These are phyloP conservation scores for Neophaeococcomyces mojaviensis DNA, from an alignment of 2,329 filamentous ascomycete genomes.

Conservation along the genomic window DNA sequence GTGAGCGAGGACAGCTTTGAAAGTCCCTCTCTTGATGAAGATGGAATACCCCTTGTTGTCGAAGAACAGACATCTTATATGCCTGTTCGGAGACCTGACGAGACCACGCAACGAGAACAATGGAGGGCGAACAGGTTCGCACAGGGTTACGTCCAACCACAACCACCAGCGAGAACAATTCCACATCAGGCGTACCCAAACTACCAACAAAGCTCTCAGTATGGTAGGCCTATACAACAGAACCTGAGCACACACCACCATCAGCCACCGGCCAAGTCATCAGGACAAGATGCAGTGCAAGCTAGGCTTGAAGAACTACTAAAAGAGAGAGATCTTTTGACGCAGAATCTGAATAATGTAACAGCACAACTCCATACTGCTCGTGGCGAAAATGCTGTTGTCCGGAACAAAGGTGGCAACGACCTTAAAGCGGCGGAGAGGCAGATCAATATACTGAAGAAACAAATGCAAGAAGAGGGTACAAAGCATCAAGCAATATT, in stretches of 20 bases:
- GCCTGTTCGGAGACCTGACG: slow-evolving; percentile 10
- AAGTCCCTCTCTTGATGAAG: slow-evolving; percentile 36
- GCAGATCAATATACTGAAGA: slow-evolving; percentile 45
- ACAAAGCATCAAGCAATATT: slow-evolving; percentile 49
- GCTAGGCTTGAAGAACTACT: slow-evolving; percentile 20
- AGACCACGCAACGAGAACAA: slow-evolving; percentile 21
- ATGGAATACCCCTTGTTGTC: slow-evolving; percentile 21
- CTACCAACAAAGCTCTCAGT: slow-evolving; percentile 6
- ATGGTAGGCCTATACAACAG: background rate
- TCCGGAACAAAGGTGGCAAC: slow-evolving; percentile 51
- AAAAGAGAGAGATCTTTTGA: slow-evolving; percentile 33
- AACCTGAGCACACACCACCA: background rate
- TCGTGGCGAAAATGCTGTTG: slow-evolving; percentile 55
- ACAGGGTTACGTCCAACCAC: slow-evolving; percentile 9
- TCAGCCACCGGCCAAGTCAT: background rate
- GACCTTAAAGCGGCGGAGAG: slow-evolving; percentile 47
- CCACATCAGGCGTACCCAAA: slow-evolving; percentile 8
- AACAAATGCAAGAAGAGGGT: slow-evolving; percentile 46
- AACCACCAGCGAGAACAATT: background rate
- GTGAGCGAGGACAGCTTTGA: slow-evolving; percentile 28
- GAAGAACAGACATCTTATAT: slow-evolving; percentile 19
- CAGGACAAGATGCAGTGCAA: slow-evolving; percentile 26
- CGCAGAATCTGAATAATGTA: slow-evolving; percentile 32
- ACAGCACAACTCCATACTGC: slow-evolving; percentile 42
- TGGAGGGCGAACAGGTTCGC: slow-evolving; percentile 23